Evolutionary conservation across 805 yeast species (phyloP), one percentile per base, ranked within the genome.

Genomic region (Priceomyces melissophilus): DNA sequence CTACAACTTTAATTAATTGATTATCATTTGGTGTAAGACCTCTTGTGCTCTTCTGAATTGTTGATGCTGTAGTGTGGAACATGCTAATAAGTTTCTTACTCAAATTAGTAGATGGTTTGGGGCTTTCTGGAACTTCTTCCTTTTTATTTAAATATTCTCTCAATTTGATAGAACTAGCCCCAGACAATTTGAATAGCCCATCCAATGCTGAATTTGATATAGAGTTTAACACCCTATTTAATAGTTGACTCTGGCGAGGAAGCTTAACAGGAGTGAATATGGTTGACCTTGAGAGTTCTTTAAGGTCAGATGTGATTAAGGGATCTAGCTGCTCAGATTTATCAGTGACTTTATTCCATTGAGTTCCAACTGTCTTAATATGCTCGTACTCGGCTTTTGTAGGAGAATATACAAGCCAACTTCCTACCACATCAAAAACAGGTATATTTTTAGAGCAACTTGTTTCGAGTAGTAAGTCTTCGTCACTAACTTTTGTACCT

Each of bases 181-280:
- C 80, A 0, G 82, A 67, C 6, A 80, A 50, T 47, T 66, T 69
- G 46, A 65, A 60, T 11, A 76, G 49, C 10, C 76, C 71, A 55
- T 77, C 85, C 12, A 79, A 55, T 0, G 85, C 80, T 2, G 74
- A 65, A 41, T 69, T 67, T 2, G 83, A 76, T 10, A 81, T 49
- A 11, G 69, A 63, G 9, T 74, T 69, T 39, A 79, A 53, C 1
- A 81, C 69, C 38, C 76, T 67, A 35, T 70, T 69, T 28, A 76
- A 60, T 30, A 78, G 57, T 1, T 78, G 76, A 3, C 72, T 71
- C 2, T 69, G 65, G 2, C 75, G 70, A 14, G 79, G 75, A 29
- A 78, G 52, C 44, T 65, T 65, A 14, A 77, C 67, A 0, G 78
- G 73, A 0, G 81, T 72, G 43, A 66, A 64, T 36, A 49, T 44